Evolutionary conservation across 1,139 yeast genomes (phyloP).

Genomic region (Debaryomycetaceae sp.): DNA sequence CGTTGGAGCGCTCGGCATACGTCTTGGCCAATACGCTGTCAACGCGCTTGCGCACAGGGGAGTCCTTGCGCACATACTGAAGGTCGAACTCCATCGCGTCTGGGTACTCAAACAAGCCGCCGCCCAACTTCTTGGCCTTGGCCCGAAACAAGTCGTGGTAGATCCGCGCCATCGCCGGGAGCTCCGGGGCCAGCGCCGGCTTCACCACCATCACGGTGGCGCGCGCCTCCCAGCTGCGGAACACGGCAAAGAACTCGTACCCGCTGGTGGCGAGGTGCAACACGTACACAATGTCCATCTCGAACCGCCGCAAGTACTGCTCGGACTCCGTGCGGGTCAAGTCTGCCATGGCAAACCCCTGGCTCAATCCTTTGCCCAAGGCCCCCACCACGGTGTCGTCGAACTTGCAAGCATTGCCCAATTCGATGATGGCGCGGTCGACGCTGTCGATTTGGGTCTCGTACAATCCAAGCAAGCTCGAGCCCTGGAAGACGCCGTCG

Average conservation of each 20-base stretch:
- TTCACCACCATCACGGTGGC: conserved; percentile 60
- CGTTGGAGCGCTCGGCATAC: conserved; percentile 66
- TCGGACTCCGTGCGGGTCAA: conserved; percentile 43
- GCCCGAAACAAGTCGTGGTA: conserved; percentile 50
- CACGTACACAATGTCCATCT: conserved; percentile 61
- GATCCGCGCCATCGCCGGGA: conserved; percentile 48
- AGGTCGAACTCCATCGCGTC: conserved; percentile 49
- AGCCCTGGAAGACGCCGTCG: conserved; percentile 62
- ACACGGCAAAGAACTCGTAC: conserved; percentile 68
- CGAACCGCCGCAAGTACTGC: conserved; percentile 50
- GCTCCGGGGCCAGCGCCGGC: conserved; percentile 69
- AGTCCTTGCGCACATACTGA: conserved; percentile 45
- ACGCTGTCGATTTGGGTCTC: conserved; percentile 67
- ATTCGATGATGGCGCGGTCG: conserved; percentile 72
- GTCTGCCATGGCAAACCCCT: conserved; percentile 72
- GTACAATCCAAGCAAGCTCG: conserved; percentile 65
- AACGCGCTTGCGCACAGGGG: conserved; percentile 50
- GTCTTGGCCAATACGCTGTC: conserved; percentile 52
- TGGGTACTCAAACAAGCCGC: conserved; percentile 48
- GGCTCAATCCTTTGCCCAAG: conserved; percentile 80
- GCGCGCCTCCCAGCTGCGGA: conserved; percentile 59
- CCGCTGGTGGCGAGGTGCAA: conserved; percentile 73
- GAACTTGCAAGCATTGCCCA: conserved; percentile 72
- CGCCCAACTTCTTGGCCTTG: conserved; percentile 44
- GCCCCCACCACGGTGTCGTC: conserved; percentile 72